phyloP scores from a whole-genome alignment of 2,329 filamentous ascomycete species.

The Stachybotrys chartarum region DNA sequence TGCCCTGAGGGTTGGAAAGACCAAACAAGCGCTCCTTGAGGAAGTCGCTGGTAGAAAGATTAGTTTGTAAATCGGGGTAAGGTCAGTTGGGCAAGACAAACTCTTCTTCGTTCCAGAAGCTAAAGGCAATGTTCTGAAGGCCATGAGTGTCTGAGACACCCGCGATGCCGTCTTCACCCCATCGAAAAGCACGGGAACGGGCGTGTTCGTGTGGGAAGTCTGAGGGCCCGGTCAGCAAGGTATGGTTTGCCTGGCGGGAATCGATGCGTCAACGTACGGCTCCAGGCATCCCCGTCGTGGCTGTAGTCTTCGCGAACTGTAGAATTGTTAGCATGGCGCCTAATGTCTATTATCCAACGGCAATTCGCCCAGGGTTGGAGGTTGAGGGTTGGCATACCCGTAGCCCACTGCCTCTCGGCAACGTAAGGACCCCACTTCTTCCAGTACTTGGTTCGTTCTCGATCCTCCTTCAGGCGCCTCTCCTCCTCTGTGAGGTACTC shows the following conservation, averaged over 20 bases:
- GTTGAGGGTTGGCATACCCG: conserved; percentile 48
- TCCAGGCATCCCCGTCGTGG: conserved; percentile 90
- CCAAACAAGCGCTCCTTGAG: conserved; percentile 94
- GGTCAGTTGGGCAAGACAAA: conserved; percentile 25
- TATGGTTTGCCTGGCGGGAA: conserved; percentile 6
- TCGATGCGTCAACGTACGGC: conserved; percentile 54
- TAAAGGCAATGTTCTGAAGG: conserved; percentile 85
- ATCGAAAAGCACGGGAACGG: conserved; percentile 80
- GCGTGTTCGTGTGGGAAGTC: conserved; percentile 94
- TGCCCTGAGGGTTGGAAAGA: conserved; percentile 91
- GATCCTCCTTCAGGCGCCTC: conserved; percentile 80
- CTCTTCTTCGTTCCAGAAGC: conserved; percentile 98
- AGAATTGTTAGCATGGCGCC: conserved; percentile 10
- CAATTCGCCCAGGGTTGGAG: not conserved
- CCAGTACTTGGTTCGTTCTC: conserved; percentile 83
- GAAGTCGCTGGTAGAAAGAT: conserved; percentile 58
- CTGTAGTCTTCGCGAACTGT: conserved; percentile 82
- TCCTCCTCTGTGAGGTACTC: conserved; percentile 88
- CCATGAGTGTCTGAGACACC: conserved; percentile 90
- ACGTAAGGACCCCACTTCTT: conserved; percentile 97
- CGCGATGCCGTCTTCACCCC: conserved; percentile 96
- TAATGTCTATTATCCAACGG: not conserved
- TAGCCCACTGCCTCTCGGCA: conserved; percentile 92
- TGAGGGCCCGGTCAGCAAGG: conserved; percentile 26
- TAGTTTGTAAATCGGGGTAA: conserved; percentile 20